Evolutionary conservation across 306 rosid genomes (phyloP), one percentile per base, ranked within the genome.

Genomic region (Macrotyloma uniflorum): DNA sequence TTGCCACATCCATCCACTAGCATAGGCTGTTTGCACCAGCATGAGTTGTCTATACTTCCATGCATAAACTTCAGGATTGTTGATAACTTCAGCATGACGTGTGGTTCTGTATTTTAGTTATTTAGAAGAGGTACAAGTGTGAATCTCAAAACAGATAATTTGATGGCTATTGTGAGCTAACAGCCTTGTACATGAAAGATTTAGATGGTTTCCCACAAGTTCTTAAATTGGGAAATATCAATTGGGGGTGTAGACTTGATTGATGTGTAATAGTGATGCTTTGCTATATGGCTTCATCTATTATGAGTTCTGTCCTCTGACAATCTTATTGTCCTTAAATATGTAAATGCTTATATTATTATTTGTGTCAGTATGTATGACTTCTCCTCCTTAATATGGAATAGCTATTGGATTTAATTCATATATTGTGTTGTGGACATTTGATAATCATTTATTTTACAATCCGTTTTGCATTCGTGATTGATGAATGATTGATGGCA

Each of bases 1-100:
- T 71, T 51, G 15, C 38, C 63, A 30, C 43, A 57, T 73, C 55
- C 28, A 57, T 68, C 74, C 24, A 40, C 55, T 58, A 12, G 53
- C 53, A 54, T 72, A 36, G 53, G 66, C 5, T 14, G 24, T 54
- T 35, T 54, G 23, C 36, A 22, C 14, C 6, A 20, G 65, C 65
- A 22, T 71, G 63, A 71, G 36, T 71, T 53, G 50, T 15, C 24
- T 4, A 53, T 36, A 23, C 53, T 53, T 38, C 51, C 66, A 72
- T 20, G 40, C 38, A 20, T 22, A 72, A 72, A 23, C 23, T 72
- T 14, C 33, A 54, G 5, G 6, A 1, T 53, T 53, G 50, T 26
- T 35, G 14, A 12, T 71, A 51, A 71, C 49, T 71, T 71, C 50
- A 26, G 22, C 35, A 20, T 33, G 49, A 71, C 33, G 49, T 71